Percentiles rank a stretch among this genome's conserved stretches.
phyloP scores from a whole-genome alignment of 1,284 basidiomycete genomes.

The Coriolopsis trogii region DNA sequence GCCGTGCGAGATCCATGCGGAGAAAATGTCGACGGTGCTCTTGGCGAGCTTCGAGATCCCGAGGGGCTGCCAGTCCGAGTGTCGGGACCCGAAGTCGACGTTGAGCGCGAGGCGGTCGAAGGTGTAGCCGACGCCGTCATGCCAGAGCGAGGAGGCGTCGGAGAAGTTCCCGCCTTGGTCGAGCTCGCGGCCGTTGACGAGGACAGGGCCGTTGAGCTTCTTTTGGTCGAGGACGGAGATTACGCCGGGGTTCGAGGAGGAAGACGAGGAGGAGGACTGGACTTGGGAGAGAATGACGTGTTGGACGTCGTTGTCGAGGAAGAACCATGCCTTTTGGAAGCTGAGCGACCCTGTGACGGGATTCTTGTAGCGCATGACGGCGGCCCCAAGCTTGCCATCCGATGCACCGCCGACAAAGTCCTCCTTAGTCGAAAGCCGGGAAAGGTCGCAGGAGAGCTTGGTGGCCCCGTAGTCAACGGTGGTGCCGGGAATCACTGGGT shows the following conservation, averaged over 20 bases:
- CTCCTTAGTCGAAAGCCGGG: slow-evolving; percentile 47
- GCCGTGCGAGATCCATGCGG: slow-evolving; percentile 59
- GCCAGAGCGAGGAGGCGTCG: slow-evolving; percentile 51
- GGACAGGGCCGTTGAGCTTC: slow-evolving; percentile 44
- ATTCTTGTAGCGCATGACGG: slow-evolving; percentile 66
- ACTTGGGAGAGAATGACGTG: slow-evolving; percentile 62
- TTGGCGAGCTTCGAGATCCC: slow-evolving; percentile 60
- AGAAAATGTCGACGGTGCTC: slow-evolving; percentile 58
- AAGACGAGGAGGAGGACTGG: slow-evolving; percentile 41
- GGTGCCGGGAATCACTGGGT: slow-evolving; percentile 58
- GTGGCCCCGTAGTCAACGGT: slow-evolving; percentile 63
- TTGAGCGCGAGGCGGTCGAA: slow-evolving; percentile 45
- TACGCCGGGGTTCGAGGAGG: slow-evolving; percentile 45
- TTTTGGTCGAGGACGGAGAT: slow-evolving; percentile 70
- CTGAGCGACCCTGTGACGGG: slow-evolving; percentile 54
- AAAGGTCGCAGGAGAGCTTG: slow-evolving; percentile 46
- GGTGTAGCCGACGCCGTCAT: slow-evolving; percentile 57
- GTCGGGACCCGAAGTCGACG: slow-evolving; percentile 48
- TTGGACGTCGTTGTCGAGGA: slow-evolving; percentile 63
- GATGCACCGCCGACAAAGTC: slow-evolving; percentile 67
- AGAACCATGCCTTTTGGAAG: slow-evolving; percentile 76
- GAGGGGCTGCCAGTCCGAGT: slow-evolving; percentile 64
- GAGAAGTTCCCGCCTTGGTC: slow-evolving; percentile 35
- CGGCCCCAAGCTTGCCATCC: slow-evolving; percentile 53
- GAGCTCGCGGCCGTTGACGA: slow-evolving; percentile 43